These are phyloP conservation scores for Mayamaea pseudoterrestris DNA, from an alignment of 108 stramenopile genomes.

Conservation along the genomic window DNA sequence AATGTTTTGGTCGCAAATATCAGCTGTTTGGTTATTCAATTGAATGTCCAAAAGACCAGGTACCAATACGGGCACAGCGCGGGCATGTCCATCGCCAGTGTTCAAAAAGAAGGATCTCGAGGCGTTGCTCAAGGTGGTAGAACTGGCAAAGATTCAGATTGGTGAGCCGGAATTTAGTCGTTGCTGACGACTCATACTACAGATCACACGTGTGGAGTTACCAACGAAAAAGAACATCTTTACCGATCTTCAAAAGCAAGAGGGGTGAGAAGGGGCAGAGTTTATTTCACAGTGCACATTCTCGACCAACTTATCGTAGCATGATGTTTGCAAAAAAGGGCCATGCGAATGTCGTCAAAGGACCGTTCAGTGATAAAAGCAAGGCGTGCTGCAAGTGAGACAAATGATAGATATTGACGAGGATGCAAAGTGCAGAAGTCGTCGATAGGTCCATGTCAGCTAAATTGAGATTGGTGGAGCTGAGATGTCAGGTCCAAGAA, in stretches of 20 bases:
- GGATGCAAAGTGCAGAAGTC: slow-evolving; percentile 64
- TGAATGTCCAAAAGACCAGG: slow-evolving; percentile 53
- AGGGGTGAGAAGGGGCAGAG: too few species aligned
- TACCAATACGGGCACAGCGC: slow-evolving; percentile 35
- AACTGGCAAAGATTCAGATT: slow-evolving; percentile 50
- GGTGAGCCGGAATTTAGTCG: slow-evolving; percentile 49
- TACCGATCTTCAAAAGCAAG: too few species aligned
- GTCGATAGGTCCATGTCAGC: slow-evolving; percentile 9
- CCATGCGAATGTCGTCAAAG: slow-evolving; percentile 41
- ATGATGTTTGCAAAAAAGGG: slow-evolving; percentile 69
- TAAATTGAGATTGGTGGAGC: slow-evolving; percentile 1
- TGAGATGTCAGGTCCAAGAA: slow-evolving; percentile 77
- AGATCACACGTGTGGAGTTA: slow-evolving; percentile 85
- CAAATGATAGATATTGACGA: slow-evolving; percentile 88
- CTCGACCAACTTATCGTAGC: too few species aligned
- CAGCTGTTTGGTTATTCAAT: slow-evolving; percentile 36
- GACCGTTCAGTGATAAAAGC: slow-evolving; percentile 74
- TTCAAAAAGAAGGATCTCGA: slow-evolving; percentile 65
- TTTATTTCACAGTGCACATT: too few species aligned
- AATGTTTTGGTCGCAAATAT: slow-evolving; percentile 47
- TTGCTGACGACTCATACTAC: slow-evolving; percentile 51
- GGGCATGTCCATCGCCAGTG: slow-evolving; percentile 49
- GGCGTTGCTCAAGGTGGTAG: slow-evolving; percentile 64
- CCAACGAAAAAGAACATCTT: slow-evolving; percentile 86
- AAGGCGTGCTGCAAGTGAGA: slow-evolving; percentile 86